A percentile compares a stretch with the other conserved stretches of the same genome.
Conservation (phyloP, 148 eudicot genomes). For the Fagopyrum tataricum region DNA sequence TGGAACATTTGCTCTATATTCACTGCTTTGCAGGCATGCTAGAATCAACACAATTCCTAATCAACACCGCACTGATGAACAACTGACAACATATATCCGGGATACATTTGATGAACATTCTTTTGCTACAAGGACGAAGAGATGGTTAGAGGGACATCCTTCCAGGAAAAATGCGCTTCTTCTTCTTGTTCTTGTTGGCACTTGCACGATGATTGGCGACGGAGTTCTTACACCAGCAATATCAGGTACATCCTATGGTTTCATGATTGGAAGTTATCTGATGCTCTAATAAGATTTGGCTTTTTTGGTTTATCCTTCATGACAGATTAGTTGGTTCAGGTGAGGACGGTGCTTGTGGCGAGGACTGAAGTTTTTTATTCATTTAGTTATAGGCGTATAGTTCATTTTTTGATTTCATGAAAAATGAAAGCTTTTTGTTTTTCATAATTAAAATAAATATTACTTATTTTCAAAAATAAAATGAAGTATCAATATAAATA, state of each 20-base stretch:
- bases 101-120: conserved; percentile 55
- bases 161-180: conserved; percentile 71
- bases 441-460: too few species aligned
- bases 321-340: too few species aligned
- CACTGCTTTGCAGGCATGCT: conserved; percentile 92
- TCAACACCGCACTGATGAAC: conserved; percentile 92
- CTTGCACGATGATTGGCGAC: conserved; percentile 95
- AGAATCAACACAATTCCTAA: conserved; percentile 80
- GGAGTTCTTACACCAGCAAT: conserved; percentile 97
- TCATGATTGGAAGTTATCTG: neutral
- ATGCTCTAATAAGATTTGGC: neutral
- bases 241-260: conserved; percentile 49
- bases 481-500: too few species aligned
- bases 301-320: neutral
- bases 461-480: too few species aligned
- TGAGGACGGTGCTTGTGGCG: too few species aligned
- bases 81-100: conserved; percentile 93
- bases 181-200: conserved; percentile 76
- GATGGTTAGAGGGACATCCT: conserved; percentile 71
- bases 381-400: too few species aligned
- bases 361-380: too few species aligned
- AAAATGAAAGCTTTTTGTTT: too few species aligned
- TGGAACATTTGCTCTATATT: conserved; percentile 96
- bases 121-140: conserved; percentile 79
- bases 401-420: too few species aligned